Evolutionary conservation across 352 stramenopile genomes (phyloP), one percentile per base, ranked within the genome.

Genomic region (Aphanomyces euteiches): DNA sequence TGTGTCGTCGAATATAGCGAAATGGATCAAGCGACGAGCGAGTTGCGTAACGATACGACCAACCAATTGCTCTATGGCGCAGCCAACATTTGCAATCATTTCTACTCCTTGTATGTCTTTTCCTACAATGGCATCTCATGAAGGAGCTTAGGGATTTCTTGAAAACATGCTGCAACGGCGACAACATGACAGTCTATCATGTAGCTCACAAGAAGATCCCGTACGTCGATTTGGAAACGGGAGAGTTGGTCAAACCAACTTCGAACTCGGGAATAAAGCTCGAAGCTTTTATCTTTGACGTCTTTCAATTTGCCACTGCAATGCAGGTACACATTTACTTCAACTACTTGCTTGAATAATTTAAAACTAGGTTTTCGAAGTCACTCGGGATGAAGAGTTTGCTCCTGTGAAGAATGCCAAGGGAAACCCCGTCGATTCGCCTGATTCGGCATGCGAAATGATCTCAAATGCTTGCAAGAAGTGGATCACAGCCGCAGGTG

Each of bases 31-130:
- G 80, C 73, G 48, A 71, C 85, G 74, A 83, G 85, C 72, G 84
- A 87, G 72, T 60, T 86, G 80, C 75, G 80, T 57, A 67, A 93
- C 58, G 47, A 75, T 34, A 72, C 37, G 57, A 95, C 78, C 3
- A 93, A 93, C 15, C 84, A 90, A 61, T 84, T 99, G 13, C 74
- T 90, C 1, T 99, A 97, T 77, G 92, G 96, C 13, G 95, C 95
- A 1, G 97, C 90, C 28, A 99, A 99, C 75, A 99, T 99, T 76
- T 99, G 97, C 89, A 99, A 99, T 85, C 96, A 99, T 77, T 98
- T 97, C 72, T 99, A 97, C 75, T 94, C 89, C 3, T 65, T 98
- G 45, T 93, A 88, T 43, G 98, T 77, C 64, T 10, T 72, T 28
- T 28, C 28, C 28, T 28, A 28, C 28, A 28, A n/a, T 3, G 5